A percentile compares a stretch with the other conserved stretches of the same genome.
Evolutionary conservation across 352 stramenopile species (phyloP).

Genomic region (Pythium volutum): DNA sequence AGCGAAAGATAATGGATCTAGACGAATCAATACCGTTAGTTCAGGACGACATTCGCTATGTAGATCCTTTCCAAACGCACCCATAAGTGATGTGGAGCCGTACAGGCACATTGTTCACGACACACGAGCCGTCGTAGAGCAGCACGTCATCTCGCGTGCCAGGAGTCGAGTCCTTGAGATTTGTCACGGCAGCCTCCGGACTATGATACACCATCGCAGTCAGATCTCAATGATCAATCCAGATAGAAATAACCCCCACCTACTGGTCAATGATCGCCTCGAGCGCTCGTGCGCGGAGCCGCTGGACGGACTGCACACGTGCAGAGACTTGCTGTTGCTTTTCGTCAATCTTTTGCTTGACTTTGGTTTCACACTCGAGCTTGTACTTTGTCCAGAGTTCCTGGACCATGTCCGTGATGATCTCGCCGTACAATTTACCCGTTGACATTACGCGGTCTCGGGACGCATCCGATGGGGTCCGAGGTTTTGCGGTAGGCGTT

Average conservation of each 20-base stretch:
- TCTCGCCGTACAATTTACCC: slow-evolving; percentile 61
- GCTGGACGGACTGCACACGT: slow-evolving; percentile 56
- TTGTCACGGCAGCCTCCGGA: slow-evolving; percentile 42
- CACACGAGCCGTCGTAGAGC: slow-evolving; percentile 74
- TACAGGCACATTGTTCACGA: slow-evolving; percentile 67
- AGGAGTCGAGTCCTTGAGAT: slow-evolving; percentile 31
- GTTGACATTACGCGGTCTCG: slow-evolving; percentile 13
- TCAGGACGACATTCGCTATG: neutral
- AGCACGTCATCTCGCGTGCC: slow-evolving; percentile 63
- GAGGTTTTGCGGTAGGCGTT: neutral
- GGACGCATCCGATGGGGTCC: slow-evolving; percentile 9
- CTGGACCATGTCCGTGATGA: slow-evolving; percentile 69
- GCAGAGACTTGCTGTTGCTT: slow-evolving; percentile 70
- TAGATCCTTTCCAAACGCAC: slow-evolving; percentile 27
- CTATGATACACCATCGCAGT: slow-evolving; percentile 23
- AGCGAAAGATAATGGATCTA: slow-evolving; percentile 49
- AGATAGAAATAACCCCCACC: slow-evolving; percentile 15
- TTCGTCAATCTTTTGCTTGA: slow-evolving; percentile 74
- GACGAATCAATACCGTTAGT: neutral
- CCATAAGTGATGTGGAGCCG: slow-evolving; percentile 76
- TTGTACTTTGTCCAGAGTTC: slow-evolving; percentile 59
- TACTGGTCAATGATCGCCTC: slow-evolving; percentile 63
- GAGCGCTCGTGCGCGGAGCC: slow-evolving; percentile 55
- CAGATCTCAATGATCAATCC: neutral
- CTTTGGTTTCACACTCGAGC: slow-evolving; percentile 46